Evolutionary conservation across 768 basidiomycete genomes (phyloP), one percentile per base, ranked within the genome.

Genomic region (Podaxis sp.): DNA sequence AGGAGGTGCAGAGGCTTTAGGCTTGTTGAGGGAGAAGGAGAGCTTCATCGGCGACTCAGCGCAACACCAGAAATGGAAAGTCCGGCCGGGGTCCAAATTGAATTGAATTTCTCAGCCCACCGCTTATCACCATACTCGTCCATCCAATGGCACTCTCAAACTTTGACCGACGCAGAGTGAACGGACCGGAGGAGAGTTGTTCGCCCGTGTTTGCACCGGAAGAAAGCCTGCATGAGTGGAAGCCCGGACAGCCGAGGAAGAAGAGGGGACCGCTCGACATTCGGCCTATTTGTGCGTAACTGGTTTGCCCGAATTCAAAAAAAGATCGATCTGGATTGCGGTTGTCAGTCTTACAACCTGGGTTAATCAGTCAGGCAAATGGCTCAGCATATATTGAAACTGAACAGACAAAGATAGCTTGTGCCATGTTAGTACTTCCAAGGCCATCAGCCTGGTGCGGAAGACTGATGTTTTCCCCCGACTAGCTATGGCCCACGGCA

Each of bases 371-470:
- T 65, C 95, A 97, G 75, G 96, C 97, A 0, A 96, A 95, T 71
- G 97, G 97, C 1, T 97, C 95, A 17, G 95, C 95, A 11, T 99
- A 99, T 72, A 91, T 99, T 68, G 97, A 99, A 76, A 91, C 90
- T 1, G 90, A 91, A 61, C 84, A 84, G 60, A 92, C 93, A 0
- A 99, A 99, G 77, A 87, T 99, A 66, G 95, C 95, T 4, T 97
- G 95, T 72, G 95, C 97, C 46, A 93, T 99, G 96, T 98, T 68
- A 70, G 91, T 83, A 30, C 44, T 61, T 55, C 64, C 38, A 54
- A 33, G 8, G 49, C n/a, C 46, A 10, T 58, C 64, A 46, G 22
- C 44, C 49, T 57, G 11, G 55, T 50, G 20, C 53, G n/a, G 28
- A 37, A 58, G 26, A 62, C 40, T 60, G 63, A 62, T 64, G 55